Evolutionary conservation across 2,329 filamentous ascomycete species (phyloP), one percentile per base, ranked within the genome.

Genomic region (Coniochaeta sp.): DNA sequence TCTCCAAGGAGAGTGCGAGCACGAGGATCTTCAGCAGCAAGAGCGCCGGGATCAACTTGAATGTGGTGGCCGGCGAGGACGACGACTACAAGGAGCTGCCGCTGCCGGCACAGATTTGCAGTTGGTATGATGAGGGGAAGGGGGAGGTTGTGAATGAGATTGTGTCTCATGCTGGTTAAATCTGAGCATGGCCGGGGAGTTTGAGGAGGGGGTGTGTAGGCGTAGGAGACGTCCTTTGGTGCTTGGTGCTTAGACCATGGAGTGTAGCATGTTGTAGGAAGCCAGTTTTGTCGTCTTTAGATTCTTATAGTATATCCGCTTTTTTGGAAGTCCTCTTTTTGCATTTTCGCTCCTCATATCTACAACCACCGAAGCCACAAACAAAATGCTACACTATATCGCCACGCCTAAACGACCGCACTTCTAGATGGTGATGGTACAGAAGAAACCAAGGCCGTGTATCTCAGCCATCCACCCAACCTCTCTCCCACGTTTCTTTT

Each of bases 1-100:
- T 99, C 18, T 83, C 86, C 67, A 86, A 87, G 65, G 84, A 91
- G 56, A 92, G 87, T 66, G 75, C 85, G 54, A 74, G 75, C 40
- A 90, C 91, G 1, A 89, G 95, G 66, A 77, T 97, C 48, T 95
- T 92, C 68, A 87, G 87, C 30, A 95, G 88, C 77, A 97, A 96
- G 74, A 92, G 84, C 56, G 82, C 84, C 3, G 83, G 86, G 49
- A 78, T 99, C 61, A 99, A 99, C 70, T 78, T 99, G 59, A 91
- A 95, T 60, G 74, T 97, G 12, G 82, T 91, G 3, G 71, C 77
- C 18, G 82, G 82, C 7, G 77, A 75, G 26, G 82, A 89, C 27
- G 89, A 85, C 13, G 94, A 99, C 64, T 95, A 89, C 67, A 86
- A 84, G 67, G 94, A 99, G 71, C 80, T 89, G 50, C 85, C 94